Base-by-base conservation (phyloP, 177 flowering plant species). In the Vitis hybrid region DNA sequence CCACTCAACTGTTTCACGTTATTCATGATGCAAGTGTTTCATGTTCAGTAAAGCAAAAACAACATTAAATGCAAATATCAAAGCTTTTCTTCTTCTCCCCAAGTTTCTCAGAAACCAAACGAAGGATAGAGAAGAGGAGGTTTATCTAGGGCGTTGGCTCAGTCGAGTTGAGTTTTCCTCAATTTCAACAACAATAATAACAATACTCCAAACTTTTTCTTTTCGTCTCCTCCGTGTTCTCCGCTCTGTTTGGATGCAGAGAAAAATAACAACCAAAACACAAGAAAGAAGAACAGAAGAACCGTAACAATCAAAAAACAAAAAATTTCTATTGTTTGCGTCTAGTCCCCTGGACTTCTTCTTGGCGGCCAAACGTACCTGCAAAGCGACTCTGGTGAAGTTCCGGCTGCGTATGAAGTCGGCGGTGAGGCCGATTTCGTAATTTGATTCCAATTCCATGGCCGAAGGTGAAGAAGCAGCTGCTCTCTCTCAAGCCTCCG, bases 351-450 rank as follows among this genome's bases (percentile, higher is more conserved):
- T 39, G 6, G 8, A 39, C 45, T 39, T 7, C 6, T 39, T 39
- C 45, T 39, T 5, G n/a, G n/a, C 39, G 23, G 34, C 17, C 14
- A 6, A 3, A 11, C 49, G 56, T 65, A 90, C 97, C 91, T 92
- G 98, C 62, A 93, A 74, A 54, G 96, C 98, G 15, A 93, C 87
- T 82, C 90, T 84, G 58, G 79, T 68, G 86, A 84, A 93, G 66
- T 72, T 80, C 19, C 80, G 66, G 52, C 61, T 59, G 57, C 8
- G 72, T 54, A 92, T 90, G 86, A 87, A 93, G 13, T 82, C 78
- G 18, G 89, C 89, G 2, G 97, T 87, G 30, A 75, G 85, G 15
- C 66, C 56, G 50, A 93, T 85, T 56, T 90, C 98, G 78, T 87
- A 90, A 57, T 78, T 79, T 14, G 86, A 78, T 60, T 84, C 87